Base-by-base conservation (phyloP, 805 yeast genomes). In the Scheffersomyces amazonensis region DNA sequence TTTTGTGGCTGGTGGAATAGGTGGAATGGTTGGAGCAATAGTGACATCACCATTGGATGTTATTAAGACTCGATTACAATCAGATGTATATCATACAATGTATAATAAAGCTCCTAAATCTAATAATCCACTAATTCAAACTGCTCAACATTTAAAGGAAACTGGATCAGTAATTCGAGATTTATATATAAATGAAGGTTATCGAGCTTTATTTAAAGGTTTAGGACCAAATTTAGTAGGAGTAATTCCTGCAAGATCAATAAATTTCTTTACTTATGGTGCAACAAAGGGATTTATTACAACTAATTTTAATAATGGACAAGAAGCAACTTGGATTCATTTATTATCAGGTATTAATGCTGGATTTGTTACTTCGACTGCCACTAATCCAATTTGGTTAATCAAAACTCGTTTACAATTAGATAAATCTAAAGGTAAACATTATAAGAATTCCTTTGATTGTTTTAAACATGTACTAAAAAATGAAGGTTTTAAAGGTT, bases 21-120 rank as follows among this genome's bases (percentile, higher is more conserved):
- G 97, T 23, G 99, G 99, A 12, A 93, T 93, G 97, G 87, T 91
- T 21, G 99, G 99, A 18, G 96, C 99, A 2, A 66, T 91, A 2
- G 81, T 81, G 38, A 93, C 99, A 0, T 83, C 96, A 50, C 99
- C 99, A 1, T 78, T 93, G 44, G 99, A 90, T 61, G 95, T 93
- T 35, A 96, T 93, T 25, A 93, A 93, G 57, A 93, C 99, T 0
- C 75, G 99, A 53, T 66, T 93, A 39, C 99, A 93, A 60, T 84
- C 96, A 43, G 96, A 89, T 54, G 87, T 83, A 5, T 90, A 83
- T 50, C 76, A 75, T 46, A 64, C 71, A 6, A 61, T 75, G 10
- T 85, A 85, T 20, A 28, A 18, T 15, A 20, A 20, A 25, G 20
- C 31, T 5, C 29, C 22, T 28, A 10, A 16, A 20, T 19, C 32